phyloP scores from a whole-genome alignment of 345 rosid species.

The Melaleuca quinquenervia region DNA sequence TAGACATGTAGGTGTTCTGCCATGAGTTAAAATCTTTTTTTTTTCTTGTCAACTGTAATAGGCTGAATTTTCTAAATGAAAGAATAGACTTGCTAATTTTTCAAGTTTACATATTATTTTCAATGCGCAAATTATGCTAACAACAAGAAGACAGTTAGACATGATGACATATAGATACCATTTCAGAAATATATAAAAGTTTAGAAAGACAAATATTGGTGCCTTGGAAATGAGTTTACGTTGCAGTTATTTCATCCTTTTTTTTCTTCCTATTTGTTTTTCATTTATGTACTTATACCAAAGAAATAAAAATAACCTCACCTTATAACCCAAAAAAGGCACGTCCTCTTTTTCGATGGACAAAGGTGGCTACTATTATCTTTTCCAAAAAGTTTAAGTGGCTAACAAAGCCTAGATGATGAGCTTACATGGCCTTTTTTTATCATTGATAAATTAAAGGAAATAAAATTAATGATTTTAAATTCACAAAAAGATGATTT shows the following conservation, averaged over 20 bases:
- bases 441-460: not conserved
- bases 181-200: not conserved
- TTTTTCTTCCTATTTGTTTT: not conserved
- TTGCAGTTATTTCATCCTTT: not conserved
- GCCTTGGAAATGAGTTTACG: not conserved
- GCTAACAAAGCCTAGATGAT: not conserved
- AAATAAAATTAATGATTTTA: not conserved
- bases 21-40: not conserved
- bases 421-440: not conserved
- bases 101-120: not conserved
- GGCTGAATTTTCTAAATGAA: not conserved
- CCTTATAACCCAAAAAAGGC: not conserved
- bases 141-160: not conserved
- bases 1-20: not conserved
- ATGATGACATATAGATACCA: not conserved
- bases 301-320: not conserved
- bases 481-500: not conserved
- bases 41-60: not conserved
- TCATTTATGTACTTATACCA: not conserved
- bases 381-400: accelerated
- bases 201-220: not conserved
- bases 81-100: not conserved
- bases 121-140: not conserved
- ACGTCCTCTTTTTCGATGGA: not conserved
- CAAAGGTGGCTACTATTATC: not conserved